These are phyloP conservation scores for Mytilinidion resinicola DNA, from an alignment of 495 filamentous ascomycete genomes.

Conservation along the genomic window DNA sequence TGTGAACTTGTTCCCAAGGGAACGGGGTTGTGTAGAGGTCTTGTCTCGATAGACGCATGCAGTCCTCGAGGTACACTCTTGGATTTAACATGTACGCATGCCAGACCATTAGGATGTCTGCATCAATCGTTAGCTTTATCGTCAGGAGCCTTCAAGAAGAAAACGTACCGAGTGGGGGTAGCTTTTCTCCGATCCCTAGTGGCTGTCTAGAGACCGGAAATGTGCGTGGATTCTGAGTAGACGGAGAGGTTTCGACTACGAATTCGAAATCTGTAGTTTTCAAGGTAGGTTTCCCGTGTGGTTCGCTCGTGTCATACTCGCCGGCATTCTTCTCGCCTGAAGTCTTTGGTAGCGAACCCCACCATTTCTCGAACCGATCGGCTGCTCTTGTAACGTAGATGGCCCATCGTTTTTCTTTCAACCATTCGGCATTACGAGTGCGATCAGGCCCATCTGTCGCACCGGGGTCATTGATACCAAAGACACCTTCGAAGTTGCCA, in stretches of 20 bases:
- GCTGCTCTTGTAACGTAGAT: slow-evolving; percentile 68
- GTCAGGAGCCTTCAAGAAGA: slow-evolving; percentile 9
- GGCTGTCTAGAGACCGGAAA: not conserved
- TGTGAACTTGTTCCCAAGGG: slow-evolving; percentile 59
- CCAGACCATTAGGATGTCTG: slow-evolving; percentile 87
- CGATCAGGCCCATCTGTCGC: not conserved
- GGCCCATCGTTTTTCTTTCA: slow-evolving; percentile 76
- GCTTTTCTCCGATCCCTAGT: slow-evolving; percentile 2
- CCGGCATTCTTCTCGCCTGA: not conserved
- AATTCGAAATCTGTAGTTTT: slow-evolving; percentile 9
- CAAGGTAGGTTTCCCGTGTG: not conserved
- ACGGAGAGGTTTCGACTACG: too few relatives aligned
- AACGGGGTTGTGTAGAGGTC: slow-evolving; percentile 59
- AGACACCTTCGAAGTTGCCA: slow-evolving; percentile 57
- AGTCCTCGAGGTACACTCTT: slow-evolving; percentile 70
- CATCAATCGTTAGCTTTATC: slow-evolving; percentile 3
- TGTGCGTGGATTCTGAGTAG: not conserved
- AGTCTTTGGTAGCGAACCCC: slow-evolving; percentile 35
- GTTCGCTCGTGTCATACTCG: too few relatives aligned
- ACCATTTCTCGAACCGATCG: slow-evolving; percentile 70
- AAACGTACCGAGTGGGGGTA: slow-evolving; percentile 33
- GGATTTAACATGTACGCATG: slow-evolving; percentile 84
- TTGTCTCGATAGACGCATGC: slow-evolving; percentile 54
- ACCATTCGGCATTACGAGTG: slow-evolving; percentile 32
- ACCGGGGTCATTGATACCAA: slow-evolving; percentile 44